These are phyloP conservation scores for Tulasnella sp. DNA, from an alignment of 768 basidiomycete genomes.

Conservation along the genomic window DNA sequence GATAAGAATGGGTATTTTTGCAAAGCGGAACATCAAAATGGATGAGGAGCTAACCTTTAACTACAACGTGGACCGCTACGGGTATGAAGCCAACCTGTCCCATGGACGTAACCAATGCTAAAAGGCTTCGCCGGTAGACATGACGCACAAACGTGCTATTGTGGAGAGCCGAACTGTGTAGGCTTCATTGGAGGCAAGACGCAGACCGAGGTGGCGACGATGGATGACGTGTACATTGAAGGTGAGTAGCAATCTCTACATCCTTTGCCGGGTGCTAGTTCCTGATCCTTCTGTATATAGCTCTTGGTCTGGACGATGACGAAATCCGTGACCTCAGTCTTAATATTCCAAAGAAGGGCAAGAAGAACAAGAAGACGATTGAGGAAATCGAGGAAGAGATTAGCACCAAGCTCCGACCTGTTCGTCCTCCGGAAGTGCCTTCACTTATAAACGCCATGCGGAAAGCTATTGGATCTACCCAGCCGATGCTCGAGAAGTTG, in stretches of 20 bases:
- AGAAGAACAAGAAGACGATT: neutral
- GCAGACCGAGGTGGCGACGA: constrained; percentile 86
- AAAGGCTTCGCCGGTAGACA: constrained; percentile 40
- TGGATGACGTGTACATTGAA: constrained; percentile 92
- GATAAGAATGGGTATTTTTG: constrained; percentile 96
- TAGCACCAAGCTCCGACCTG: constrained; percentile 66
- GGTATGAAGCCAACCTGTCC: constrained; percentile 40
- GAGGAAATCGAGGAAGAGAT: constrained; percentile 3
- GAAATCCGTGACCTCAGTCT: neutral
- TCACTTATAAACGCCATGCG: constrained; percentile 87
- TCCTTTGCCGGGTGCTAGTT: neutral
- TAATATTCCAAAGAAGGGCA: constrained; percentile 9
- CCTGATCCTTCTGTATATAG: neutral
- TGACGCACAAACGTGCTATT: constrained; percentile 89
- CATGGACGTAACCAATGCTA: neutral
- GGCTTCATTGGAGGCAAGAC: constrained; percentile 97
- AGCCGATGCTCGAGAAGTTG: constrained; percentile 69
- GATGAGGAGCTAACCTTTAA: constrained; percentile 95
- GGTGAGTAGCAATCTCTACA: constrained; percentile 37
- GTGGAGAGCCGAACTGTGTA: constrained; percentile 90
- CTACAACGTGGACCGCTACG: constrained; percentile 98
- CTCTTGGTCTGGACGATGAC: constrained; percentile 9
- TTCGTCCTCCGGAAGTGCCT: constrained; percentile 69
- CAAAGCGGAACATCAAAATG: constrained; percentile 64
- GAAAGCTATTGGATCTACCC: constrained; percentile 56